Conservation (phyloP, 2,329 filamentous ascomycete species). For the Decorospora gaudefroyi region DNA sequence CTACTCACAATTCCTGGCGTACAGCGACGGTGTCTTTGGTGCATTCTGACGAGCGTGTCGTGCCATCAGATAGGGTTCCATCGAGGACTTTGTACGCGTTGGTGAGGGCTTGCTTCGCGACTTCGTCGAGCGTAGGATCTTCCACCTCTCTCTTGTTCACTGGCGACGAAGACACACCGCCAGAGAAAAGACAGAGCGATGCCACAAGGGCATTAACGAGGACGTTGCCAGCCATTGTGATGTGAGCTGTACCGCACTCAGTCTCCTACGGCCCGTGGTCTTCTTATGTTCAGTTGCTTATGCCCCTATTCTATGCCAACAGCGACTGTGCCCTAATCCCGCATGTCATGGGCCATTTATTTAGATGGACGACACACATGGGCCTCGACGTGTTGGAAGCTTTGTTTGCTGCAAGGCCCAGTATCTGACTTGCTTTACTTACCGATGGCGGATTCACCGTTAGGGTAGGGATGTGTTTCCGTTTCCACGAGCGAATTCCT, state of each 20-base stretch:
- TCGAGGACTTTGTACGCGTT: constrained; percentile 39
- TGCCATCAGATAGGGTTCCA: constrained; percentile 35
- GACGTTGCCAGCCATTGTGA: constrained; percentile 29
- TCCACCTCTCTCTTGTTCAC: constrained; percentile 24
- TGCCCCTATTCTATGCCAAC: background rate
- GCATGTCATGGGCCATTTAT: constrained; percentile 6
- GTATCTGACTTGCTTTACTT: background rate
- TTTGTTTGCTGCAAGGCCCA: background rate
- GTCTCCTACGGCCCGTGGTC: background rate
- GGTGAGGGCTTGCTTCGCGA: constrained; percentile 34
- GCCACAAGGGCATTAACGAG: constrained; percentile 29
- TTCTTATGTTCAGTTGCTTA: constrained; percentile 6
- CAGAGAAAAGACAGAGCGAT: constrained; percentile 29
- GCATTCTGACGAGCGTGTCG: constrained; percentile 36
- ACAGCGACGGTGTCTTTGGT: constrained; percentile 49
- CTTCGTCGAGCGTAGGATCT: constrained; percentile 28
- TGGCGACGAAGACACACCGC: constrained; percentile 25
- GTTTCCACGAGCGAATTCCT: background rate
- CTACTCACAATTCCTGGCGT: constrained; percentile 52
- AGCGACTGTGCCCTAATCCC: constrained; percentile 2
- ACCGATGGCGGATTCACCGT: background rate
- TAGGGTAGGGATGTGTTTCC: constrained; percentile 2
- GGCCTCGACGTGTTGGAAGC: background rate
- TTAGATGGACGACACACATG: constrained; percentile 7
- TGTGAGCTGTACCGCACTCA: constrained; percentile 1